Conservation (phyloP, 768 basidiomycete genomes). For the Mycena filopes region DNA sequence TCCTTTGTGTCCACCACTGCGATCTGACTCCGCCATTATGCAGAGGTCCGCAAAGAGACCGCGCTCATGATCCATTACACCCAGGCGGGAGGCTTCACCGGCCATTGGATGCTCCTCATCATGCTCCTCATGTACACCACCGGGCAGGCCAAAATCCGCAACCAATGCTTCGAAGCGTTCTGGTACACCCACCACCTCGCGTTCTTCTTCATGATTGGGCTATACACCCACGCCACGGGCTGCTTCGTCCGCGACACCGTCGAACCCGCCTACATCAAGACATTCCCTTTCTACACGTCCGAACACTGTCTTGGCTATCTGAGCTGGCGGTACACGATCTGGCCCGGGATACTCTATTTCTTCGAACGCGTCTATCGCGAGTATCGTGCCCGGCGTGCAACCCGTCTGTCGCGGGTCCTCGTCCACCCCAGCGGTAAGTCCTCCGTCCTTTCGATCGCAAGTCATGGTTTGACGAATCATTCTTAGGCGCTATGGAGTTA, state of each 20-base stretch:
- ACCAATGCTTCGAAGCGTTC: slow-evolving; percentile 94
- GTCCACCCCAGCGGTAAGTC: slow-evolving; percentile 84
- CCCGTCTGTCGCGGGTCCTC: slow-evolving; percentile 85
- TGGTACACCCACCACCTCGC: slow-evolving; percentile 97
- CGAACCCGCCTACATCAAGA: slow-evolving; percentile 69
- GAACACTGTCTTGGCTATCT: slow-evolving; percentile 90
- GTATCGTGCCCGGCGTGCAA: slow-evolving; percentile 80
- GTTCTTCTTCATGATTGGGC: slow-evolving; percentile 92
- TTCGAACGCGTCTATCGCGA: slow-evolving; percentile 88
- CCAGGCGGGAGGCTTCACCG: slow-evolving; percentile 89
- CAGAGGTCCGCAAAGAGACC: slow-evolving; percentile 82
- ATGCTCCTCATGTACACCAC: slow-evolving; percentile 95
- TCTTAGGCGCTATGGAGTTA: slow-evolving; percentile 89
- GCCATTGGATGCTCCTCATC: slow-evolving; percentile 94
- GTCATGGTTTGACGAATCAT: neutral
- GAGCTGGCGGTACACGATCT: slow-evolving; percentile 92
- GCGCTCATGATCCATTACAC: slow-evolving; percentile 90
- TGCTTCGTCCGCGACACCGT: slow-evolving; percentile 92
- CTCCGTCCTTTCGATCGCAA: neutral
- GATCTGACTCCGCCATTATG: slow-evolving; percentile 8
- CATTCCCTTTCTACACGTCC: slow-evolving; percentile 89
- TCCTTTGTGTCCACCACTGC: neutral
- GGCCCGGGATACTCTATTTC: slow-evolving; percentile 92
- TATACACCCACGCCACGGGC: slow-evolving; percentile 91
- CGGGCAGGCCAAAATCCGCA: slow-evolving; percentile 87